phyloP scores from a whole-genome alignment of 352 stramenopile species.

The Saprolegnia parasitica region DNA sequence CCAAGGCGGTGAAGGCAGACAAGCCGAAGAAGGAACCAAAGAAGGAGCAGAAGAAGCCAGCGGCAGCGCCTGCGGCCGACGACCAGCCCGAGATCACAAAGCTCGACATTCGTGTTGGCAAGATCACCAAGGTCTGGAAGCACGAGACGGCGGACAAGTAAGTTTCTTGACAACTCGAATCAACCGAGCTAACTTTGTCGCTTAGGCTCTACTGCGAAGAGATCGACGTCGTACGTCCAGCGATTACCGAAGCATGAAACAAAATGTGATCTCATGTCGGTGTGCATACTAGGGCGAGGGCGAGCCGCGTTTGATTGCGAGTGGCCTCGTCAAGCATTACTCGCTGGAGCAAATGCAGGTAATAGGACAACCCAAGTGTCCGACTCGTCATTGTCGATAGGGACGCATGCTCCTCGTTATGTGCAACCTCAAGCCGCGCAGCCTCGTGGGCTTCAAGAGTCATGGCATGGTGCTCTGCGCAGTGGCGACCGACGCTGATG shows the following conservation, averaged over 20 bases:
- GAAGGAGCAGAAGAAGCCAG: conserved; percentile 40
- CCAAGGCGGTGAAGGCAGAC: neutral
- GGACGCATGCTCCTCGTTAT: conserved; percentile 78
- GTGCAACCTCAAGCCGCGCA: conserved; percentile 89
- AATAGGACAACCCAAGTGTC: neutral
- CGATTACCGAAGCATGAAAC: neutral
- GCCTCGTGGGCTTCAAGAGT: conserved; percentile 87
- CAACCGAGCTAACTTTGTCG: neutral
- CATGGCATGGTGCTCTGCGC: conserved; percentile 91
- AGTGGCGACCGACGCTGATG: conserved; percentile 52
- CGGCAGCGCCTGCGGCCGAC: conserved; percentile 34
- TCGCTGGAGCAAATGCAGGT: conserved; percentile 80
- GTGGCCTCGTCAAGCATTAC: conserved; percentile 83
- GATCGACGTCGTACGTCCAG: conserved; percentile 68
- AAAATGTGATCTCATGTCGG: neutral
- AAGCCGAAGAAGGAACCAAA: conserved; percentile 31
- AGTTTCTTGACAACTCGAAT: neutral
- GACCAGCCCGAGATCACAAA: conserved; percentile 87
- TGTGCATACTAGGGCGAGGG: conserved; percentile 60
- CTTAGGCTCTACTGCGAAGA: conserved; percentile 85
- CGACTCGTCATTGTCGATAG: conserved; percentile 13
- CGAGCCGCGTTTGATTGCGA: conserved; percentile 78
- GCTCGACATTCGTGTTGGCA: conserved; percentile 87
- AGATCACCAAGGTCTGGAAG: conserved; percentile 90
- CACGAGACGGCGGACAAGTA: conserved; percentile 87